Conservation (phyloP, 2,329 filamentous ascomycete genomes). For the Cladorrhinum sp. region DNA sequence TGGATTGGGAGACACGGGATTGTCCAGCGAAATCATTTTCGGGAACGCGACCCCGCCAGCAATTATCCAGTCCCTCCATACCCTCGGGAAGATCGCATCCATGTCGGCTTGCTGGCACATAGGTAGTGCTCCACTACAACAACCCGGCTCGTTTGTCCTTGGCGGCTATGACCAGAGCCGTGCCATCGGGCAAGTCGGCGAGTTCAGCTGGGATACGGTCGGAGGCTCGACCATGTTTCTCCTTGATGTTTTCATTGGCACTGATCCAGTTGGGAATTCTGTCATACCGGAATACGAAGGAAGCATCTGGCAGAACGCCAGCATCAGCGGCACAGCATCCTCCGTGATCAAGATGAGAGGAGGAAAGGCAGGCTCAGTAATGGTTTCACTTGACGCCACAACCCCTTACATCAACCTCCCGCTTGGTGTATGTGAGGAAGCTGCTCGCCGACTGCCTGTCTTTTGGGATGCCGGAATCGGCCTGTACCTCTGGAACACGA, state of each 20-base stretch:
- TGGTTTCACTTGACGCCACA: conserved; percentile 9
- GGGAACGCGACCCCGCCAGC: background rate
- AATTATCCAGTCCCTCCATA: background rate
- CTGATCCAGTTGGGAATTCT: background rate
- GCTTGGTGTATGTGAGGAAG: conserved; percentile 4
- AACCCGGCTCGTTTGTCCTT: conserved; percentile 7
- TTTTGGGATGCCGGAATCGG: conserved; percentile 5
- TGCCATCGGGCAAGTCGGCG: background rate
- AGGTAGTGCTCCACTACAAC: background rate
- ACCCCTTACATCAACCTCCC: conserved; percentile 11
- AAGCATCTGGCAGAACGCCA: background rate
- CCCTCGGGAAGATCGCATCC: background rate
- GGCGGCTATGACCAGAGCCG: conserved; percentile 16
- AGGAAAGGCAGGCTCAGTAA: background rate
- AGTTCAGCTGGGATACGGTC: background rate
- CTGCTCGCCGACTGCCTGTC: conserved; percentile 7
- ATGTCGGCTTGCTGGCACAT: background rate
- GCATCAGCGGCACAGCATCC: background rate
- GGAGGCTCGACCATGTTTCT: background rate
- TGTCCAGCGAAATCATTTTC: background rate
- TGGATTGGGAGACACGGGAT: background rate
- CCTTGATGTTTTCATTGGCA: background rate
- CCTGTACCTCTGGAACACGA: conserved; percentile 14
- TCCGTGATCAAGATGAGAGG: no score
- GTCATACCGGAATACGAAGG: background rate